Percentiles rank a stretch among this genome's conserved stretches.
Evolutionary conservation across 768 basidiomycete species (phyloP).

Genomic region (Lactarius hengduanensis): DNA sequence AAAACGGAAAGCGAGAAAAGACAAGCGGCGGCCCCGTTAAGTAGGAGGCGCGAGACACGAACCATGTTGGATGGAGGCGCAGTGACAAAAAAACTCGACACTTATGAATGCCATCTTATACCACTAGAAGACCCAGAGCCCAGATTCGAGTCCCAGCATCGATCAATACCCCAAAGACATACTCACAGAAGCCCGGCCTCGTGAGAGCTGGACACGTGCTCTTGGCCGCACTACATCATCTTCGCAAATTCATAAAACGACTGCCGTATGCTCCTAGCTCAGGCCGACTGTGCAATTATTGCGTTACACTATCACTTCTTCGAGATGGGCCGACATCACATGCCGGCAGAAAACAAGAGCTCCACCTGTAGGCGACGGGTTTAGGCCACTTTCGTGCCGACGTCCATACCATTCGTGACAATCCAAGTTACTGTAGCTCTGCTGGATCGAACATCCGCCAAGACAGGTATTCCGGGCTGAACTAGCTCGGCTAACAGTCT

Average conservation of each 20-base stretch:
- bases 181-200: neutral
- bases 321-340: neutral
- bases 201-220: neutral
- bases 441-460: neutral
- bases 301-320: neutral
- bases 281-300: neutral
- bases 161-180: no score
- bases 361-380: neutral
- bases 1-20: neutral
- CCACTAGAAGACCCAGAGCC: neutral
- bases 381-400: constrained; percentile 5
- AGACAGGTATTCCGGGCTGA: neutral
- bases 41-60: neutral
- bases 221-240: neutral
- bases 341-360: neutral
- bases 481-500: neutral
- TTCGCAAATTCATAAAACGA: neutral
- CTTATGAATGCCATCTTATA: constrained; percentile 7
- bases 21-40: neutral
- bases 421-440: neutral
- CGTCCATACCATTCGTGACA: neutral
- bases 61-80: neutral
- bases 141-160: neutral
- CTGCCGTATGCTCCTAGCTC: neutral
- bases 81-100: neutral